A percentile compares a stretch with the other conserved stretches of the same genome.
These are phyloP conservation scores for Vaccinium darrowii DNA, from an alignment of 148 eudicot species.

Conservation along the genomic window DNA sequence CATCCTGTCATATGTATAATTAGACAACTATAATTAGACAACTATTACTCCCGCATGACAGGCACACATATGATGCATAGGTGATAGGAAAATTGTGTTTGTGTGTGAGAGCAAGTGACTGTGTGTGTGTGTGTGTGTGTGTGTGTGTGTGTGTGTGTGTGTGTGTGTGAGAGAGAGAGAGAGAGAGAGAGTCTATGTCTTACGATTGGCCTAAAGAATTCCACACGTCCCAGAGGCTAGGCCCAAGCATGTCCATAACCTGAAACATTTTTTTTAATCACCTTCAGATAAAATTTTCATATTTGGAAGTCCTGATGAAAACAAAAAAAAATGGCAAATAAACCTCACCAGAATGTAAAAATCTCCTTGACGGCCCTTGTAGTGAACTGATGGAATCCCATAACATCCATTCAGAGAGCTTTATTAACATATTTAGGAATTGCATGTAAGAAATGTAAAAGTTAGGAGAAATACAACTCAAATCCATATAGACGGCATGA, in stretches of 20 bases:
- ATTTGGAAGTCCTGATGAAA: background rate
- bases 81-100: background rate
- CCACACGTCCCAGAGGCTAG: constrained; percentile 97
- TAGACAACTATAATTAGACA: constrained; percentile 8
- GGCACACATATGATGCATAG: background rate
- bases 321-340: background rate
- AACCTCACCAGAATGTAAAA: constrained; percentile 79
- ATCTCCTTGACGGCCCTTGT: constrained; percentile 86
- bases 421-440: constrained; percentile 4
- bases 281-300: background rate
- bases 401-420: constrained; percentile 86
- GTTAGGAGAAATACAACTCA: background rate
- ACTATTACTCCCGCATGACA: background rate
- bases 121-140: background rate
- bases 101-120: background rate
- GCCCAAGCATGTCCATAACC: constrained; percentile 98
- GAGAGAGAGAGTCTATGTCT: constrained; percentile 26
- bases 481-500: background rate
- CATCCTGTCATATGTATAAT: constrained; percentile 59
- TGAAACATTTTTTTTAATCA: constrained; percentile 24
- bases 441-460: background rate
- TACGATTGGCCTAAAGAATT: constrained; percentile 84
- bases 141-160: background rate
- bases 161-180: background rate
- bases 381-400: constrained; percentile 83